Percentiles rank a stretch among this genome's conserved stretches.
Evolutionary conservation across 75 land plant genomes (phyloP).

Genomic region (Sequoiadendron giganteum): DNA sequence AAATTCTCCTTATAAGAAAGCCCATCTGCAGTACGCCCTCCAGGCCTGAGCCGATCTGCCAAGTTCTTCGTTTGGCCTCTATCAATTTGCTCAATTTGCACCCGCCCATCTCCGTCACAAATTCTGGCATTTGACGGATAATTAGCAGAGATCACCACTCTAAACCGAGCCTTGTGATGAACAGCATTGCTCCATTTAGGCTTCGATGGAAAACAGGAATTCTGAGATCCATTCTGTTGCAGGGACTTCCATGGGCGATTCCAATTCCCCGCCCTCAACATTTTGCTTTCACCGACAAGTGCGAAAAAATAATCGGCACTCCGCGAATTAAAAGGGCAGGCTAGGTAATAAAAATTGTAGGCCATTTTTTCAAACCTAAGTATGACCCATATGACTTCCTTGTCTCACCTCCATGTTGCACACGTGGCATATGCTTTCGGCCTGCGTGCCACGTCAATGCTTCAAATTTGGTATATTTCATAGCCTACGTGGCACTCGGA

Average conservation of each 20-base stretch:
- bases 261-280: slow-evolving; percentile 1
- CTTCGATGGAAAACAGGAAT: neutral
- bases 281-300: neutral
- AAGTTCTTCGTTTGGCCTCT: slow-evolving; percentile 9
- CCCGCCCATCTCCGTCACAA: neutral
- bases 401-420: neutral
- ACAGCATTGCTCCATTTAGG: neutral
- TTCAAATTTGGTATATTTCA: neutral
- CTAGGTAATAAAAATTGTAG: no score
- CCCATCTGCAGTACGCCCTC: slow-evolving; percentile 57
- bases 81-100: neutral
- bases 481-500: neutral
- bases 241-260: neutral
- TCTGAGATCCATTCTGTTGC: neutral
- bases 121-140: neutral
- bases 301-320: neutral
- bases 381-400: neutral
- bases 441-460: neutral
- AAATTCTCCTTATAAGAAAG: slow-evolving; percentile 80
- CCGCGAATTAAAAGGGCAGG: neutral
- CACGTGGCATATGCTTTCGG: neutral
- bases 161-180: neutral
- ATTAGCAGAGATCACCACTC: neutral
- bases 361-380: neutral
- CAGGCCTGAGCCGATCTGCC: slow-evolving; percentile 56